Evolutionary conservation across 2,329 filamentous ascomycete species (phyloP).

Genomic region (Fusarium verticillioides): DNA sequence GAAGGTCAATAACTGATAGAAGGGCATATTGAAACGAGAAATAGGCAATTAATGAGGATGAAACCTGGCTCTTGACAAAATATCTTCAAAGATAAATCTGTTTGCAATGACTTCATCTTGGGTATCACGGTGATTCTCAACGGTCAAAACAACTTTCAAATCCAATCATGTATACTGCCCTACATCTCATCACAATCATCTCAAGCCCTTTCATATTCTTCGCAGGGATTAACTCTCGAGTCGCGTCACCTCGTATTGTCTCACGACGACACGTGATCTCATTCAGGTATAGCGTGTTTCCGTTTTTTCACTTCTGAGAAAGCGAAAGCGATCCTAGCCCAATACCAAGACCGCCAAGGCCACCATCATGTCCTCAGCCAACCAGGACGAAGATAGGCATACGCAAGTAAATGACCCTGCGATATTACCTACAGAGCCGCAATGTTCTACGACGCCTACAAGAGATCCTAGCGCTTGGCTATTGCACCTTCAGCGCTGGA

Average conservation of each 20-base stretch:
- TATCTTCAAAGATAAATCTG: background rate
- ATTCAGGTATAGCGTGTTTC: background rate
- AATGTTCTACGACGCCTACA: accelerated
- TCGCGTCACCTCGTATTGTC: background rate
- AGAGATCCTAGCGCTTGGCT: accelerated
- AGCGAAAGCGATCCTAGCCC: background rate
- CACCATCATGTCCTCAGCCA: background rate
- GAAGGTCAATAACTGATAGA: background rate
- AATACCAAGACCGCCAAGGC: background rate
- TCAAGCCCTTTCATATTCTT: accelerated
- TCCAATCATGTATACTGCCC: accelerated
- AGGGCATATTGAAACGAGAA: background rate
- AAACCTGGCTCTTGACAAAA: background rate
- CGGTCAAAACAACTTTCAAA: background rate
- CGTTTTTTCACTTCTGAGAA: background rate
- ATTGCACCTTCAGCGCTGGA: background rate
- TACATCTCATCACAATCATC: background rate
- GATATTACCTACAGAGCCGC: background rate
- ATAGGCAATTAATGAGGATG: too few relatives aligned
- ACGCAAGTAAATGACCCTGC: accelerated
- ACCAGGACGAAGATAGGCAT: background rate
- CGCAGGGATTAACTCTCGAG: too few relatives aligned
- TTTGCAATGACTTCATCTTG: too few relatives aligned
- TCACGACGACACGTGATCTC: background rate
- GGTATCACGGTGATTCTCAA: background rate